phyloP scores from a whole-genome alignment of 1,284 basidiomycete species.

The Ganoderma multipileum region DNA sequence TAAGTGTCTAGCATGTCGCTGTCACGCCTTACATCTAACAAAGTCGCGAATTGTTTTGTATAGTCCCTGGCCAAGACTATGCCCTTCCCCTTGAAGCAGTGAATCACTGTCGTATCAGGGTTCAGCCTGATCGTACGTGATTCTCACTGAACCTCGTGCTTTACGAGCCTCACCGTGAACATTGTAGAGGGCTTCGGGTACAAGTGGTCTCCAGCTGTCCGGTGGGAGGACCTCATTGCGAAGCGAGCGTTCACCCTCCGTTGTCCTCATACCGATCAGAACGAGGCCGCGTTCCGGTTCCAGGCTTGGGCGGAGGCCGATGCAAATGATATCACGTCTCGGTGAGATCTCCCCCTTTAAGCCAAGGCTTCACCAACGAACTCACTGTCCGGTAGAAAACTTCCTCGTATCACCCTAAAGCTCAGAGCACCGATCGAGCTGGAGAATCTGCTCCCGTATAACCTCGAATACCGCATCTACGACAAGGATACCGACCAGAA shows the following conservation, averaged over 20 bases:
- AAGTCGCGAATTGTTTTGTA: slow-evolving; percentile 5
- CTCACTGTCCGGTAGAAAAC: slow-evolving; percentile 60
- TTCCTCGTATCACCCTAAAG: slow-evolving; percentile 86
- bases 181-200: slow-evolving; percentile 90
- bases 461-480: slow-evolving; percentile 95
- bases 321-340: slow-evolving; percentile 63
- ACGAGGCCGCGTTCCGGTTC: slow-evolving; percentile 94
- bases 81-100: slow-evolving; percentile 93
- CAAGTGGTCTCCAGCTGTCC: slow-evolving; percentile 90
- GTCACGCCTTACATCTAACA: background rate
- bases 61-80: slow-evolving; percentile 88
- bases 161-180: slow-evolving; percentile 19
- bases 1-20: slow-evolving; percentile 43
- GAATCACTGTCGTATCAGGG: slow-evolving; percentile 81
- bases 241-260: slow-evolving; percentile 83
- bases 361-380: slow-evolving; percentile 2
- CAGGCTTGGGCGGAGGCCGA: slow-evolving; percentile 93
- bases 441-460: slow-evolving; percentile 96
- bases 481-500: slow-evolving; percentile 95
- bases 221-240: slow-evolving; percentile 91
- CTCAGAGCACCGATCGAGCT: slow-evolving; percentile 96
- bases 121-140: slow-evolving; percentile 91
- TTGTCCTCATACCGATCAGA: slow-evolving; percentile 84
- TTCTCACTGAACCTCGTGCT: background rate
- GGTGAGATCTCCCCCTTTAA: slow-evolving; percentile 48